These are phyloP conservation scores for Xylariaceae sp. DNA, from an alignment of 2,329 filamentous ascomycete species.

Conservation along the genomic window DNA sequence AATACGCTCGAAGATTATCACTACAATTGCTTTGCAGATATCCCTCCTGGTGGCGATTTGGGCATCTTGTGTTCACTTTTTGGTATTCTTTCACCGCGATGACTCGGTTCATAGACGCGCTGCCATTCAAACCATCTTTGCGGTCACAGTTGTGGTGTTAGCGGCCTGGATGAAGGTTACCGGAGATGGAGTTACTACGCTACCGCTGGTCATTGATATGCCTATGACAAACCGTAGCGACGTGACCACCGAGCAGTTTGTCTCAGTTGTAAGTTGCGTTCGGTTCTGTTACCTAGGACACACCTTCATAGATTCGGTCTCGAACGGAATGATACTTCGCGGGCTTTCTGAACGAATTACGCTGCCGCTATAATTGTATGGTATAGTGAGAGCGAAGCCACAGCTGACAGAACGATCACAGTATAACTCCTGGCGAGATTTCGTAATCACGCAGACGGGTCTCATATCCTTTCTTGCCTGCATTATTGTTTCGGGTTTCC, in stretches of 20 bases:
- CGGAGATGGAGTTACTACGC: neutral
- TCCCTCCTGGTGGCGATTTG: neutral
- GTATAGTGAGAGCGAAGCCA: no score
- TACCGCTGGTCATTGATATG: neutral
- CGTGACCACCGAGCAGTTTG: constrained; percentile 1
- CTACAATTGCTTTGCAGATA: neutral
- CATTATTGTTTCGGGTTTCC: neutral
- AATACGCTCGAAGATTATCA: constrained; percentile 1
- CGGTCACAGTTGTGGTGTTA: neutral
- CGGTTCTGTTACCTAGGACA: no score
- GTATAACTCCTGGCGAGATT: constrained; percentile 1
- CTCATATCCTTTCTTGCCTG: neutral
- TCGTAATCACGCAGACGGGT: neutral
- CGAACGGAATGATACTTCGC: no score
- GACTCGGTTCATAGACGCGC: neutral
- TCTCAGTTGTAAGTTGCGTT: neutral
- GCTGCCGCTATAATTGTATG: no score
- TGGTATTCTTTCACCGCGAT: neutral
- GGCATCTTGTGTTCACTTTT: constrained; percentile 2
- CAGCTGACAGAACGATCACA: no score
- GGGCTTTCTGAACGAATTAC: no score
- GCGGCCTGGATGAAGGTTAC: neutral
- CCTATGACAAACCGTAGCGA: neutral
- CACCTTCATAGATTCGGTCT: no score
- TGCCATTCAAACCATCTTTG: constrained; percentile 1